These are phyloP conservation scores for Mycena metata DNA, from an alignment of 768 basidiomycete genomes.

Conservation along the genomic window DNA sequence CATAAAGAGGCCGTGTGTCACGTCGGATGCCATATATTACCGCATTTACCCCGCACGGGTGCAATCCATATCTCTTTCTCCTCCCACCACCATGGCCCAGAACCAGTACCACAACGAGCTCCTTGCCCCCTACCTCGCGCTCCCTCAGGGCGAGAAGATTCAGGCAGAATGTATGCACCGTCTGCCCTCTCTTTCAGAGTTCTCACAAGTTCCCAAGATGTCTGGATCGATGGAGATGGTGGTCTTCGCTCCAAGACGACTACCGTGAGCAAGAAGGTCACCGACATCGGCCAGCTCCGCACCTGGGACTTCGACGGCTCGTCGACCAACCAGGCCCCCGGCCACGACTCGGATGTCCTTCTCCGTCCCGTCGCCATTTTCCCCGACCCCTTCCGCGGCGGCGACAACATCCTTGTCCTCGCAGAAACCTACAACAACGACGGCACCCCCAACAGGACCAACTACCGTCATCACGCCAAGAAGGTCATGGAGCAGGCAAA, in stretches of 20 bases:
- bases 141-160: constrained; percentile 91
- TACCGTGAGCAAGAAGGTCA: constrained; percentile 88
- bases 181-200: constrained; percentile 25
- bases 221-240: constrained; percentile 97
- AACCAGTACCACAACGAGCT: constrained; percentile 83
- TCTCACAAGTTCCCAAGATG: constrained; percentile 67
- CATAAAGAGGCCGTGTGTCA: no score
- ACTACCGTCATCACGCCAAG: constrained; percentile 93
- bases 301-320: constrained; percentile 99
- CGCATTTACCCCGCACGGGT: background rate
- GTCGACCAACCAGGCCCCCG: constrained; percentile 97
- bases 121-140: constrained; percentile 89
- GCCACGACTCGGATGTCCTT: constrained; percentile 96
- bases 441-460: constrained; percentile 97
- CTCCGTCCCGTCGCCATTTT: constrained; percentile 97
- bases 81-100: constrained; percentile 33
- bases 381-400: constrained; percentile 99
- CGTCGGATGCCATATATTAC: no score
- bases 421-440: constrained; percentile 99
- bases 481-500: constrained; percentile 97
- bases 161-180: constrained; percentile 88
- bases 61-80: constrained; percentile 41
- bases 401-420: constrained; percentile 97
- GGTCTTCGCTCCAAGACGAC: constrained; percentile 98
- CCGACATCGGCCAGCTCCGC: constrained; percentile 91